Evolutionary conservation across 192 early-diverging fungal genomes (phyloP).

Genomic region (Chytriomyces hyalinus): DNA sequence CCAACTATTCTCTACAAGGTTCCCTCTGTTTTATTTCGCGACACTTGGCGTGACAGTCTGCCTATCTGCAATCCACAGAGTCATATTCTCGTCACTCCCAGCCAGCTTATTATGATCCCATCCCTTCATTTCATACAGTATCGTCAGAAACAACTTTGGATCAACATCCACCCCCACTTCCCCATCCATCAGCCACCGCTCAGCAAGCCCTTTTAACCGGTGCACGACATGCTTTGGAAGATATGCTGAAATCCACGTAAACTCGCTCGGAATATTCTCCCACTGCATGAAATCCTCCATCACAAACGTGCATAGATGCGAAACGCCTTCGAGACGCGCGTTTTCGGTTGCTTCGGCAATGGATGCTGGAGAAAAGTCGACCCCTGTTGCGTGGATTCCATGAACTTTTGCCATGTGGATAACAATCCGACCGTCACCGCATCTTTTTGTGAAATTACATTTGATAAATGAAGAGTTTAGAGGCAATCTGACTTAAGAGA

Average conservation of each 20-base stretch:
- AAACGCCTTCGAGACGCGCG: constrained; percentile 5
- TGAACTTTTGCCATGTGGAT: constrained; percentile 9
- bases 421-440: constrained; percentile 9
- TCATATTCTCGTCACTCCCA: not conserved
- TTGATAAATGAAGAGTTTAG: no score
- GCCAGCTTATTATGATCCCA: constrained; percentile 11
- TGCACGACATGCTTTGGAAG: not conserved
- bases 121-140: constrained; percentile 17
- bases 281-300: constrained; percentile 13
- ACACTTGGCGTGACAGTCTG: not conserved
- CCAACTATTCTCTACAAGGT: no score
- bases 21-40: no score
- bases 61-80: constrained; percentile 5
- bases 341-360: not conserved
- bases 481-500: no score
- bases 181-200: not conserved
- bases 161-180: not conserved
- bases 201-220: not conserved
- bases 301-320: constrained; percentile 7
- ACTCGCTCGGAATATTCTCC: constrained; percentile 18
- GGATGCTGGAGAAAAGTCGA: constrained; percentile 12
- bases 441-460: not conserved
- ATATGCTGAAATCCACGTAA: constrained; percentile 20
- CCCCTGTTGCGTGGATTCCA: constrained; percentile 9
- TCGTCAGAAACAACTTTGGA: constrained; percentile 3